Evolutionary conservation across 345 rosid species (phyloP).

Genomic region (Raphanus sativus): DNA sequence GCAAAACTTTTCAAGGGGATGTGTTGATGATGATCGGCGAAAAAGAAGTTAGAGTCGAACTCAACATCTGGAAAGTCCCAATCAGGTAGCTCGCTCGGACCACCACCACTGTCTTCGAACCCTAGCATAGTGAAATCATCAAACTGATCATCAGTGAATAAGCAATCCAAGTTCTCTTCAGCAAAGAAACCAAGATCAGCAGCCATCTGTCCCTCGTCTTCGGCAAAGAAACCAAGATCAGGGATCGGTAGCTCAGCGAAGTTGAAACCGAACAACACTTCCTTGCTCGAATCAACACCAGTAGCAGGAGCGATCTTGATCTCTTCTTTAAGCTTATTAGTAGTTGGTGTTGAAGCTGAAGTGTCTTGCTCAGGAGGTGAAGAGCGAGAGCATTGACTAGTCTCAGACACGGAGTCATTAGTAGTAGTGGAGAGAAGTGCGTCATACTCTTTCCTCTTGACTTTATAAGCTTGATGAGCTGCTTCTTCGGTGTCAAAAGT

Average conservation of each 20-base stretch:
- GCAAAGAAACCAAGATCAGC: slow-evolving; percentile 48
- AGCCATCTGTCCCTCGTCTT: slow-evolving; percentile 36
- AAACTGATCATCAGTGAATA: slow-evolving; percentile 45
- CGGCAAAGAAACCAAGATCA: slow-evolving; percentile 45
- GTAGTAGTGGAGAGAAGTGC: slow-evolving; percentile 38
- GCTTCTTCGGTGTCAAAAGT: slow-evolving; percentile 78
- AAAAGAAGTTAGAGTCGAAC: slow-evolving; percentile 55
- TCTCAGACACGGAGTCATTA: slow-evolving; percentile 14
- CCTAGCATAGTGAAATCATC: slow-evolving; percentile 61
- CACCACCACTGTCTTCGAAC: slow-evolving; percentile 31
- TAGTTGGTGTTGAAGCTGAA: slow-evolving; percentile 29
- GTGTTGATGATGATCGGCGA: slow-evolving; percentile 50
- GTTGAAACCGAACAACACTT: slow-evolving; percentile 24
- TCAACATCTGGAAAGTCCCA: slow-evolving; percentile 48
- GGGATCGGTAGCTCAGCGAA: slow-evolving; percentile 50
- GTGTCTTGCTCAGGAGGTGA: slow-evolving; percentile 59
- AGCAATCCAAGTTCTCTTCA: slow-evolving; percentile 43
- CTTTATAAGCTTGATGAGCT: slow-evolving; percentile 72
- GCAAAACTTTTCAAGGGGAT: slow-evolving; percentile 78
- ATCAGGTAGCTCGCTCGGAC: slow-evolving; percentile 71
- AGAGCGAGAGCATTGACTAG: slow-evolving; percentile 55
- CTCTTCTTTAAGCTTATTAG: slow-evolving; percentile 5
- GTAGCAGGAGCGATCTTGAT: background rate
- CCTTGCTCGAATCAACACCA: slow-evolving; percentile 14
- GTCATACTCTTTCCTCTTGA: slow-evolving; percentile 67